These are phyloP conservation scores for Pyropia haitanensis DNA, from an alignment of 23 red algal genomes.

Conservation along the genomic window DNA sequence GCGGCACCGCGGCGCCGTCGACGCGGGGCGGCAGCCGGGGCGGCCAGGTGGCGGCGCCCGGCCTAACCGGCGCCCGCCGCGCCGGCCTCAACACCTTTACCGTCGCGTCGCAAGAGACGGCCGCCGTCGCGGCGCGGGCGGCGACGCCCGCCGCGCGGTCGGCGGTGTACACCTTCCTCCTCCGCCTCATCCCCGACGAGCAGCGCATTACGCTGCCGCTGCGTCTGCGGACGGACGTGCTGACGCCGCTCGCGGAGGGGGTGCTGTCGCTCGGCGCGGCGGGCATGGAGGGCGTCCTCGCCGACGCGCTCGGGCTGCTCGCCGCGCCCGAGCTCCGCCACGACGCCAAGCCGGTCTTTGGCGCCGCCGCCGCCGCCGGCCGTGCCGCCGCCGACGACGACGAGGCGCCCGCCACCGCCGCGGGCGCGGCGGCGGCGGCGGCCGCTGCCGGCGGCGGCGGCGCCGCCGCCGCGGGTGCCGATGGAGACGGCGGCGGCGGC, in stretches of 20 bases:
- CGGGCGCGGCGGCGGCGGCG: conserved; percentile 5
- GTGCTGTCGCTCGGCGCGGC: conserved; percentile 18
- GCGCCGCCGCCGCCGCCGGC: background rate
- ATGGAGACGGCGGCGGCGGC: background rate
- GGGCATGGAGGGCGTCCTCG: background rate
- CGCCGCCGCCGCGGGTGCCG: background rate
- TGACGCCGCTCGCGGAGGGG: conserved; percentile 25
- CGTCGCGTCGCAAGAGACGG: too few species aligned
- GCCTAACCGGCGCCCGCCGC: too few species aligned
- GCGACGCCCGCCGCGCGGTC: too few species aligned
- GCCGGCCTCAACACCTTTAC: too few species aligned
- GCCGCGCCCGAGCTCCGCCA: background rate
- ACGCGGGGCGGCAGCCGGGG: too few species aligned
- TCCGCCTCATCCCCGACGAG: conserved; percentile 2
- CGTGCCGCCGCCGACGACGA: background rate
- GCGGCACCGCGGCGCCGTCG: too few species aligned
- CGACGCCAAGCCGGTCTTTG: conserved; percentile 5
- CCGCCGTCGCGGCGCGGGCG: too few species aligned
- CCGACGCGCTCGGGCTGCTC: background rate
- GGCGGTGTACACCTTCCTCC: too few species aligned
- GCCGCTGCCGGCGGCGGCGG: background rate
- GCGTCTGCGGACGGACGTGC: conserved; percentile 28
- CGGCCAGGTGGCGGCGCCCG: too few species aligned
- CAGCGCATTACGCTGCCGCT: conserved; percentile 15
- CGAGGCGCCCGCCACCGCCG: background rate